Conservation (phyloP, 1,139 yeast species). For the Arxiozyma slooffiae region DNA sequence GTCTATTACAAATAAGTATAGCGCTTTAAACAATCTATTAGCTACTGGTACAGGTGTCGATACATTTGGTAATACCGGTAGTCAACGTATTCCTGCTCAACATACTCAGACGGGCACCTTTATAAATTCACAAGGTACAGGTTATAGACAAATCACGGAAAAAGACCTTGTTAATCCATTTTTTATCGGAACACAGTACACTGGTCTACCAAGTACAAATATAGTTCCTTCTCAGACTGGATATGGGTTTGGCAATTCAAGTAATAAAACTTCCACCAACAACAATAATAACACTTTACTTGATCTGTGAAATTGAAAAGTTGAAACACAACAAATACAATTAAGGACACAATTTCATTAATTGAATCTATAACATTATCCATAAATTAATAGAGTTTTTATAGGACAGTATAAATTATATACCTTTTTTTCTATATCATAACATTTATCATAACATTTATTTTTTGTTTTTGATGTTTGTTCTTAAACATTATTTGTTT, state of each 20-base stretch:
- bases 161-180: constrained; percentile 39
- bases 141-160: constrained; percentile 46
- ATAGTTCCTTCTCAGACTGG: constrained; percentile 72
- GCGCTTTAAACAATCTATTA: constrained; percentile 68
- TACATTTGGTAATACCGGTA: constrained; percentile 93
- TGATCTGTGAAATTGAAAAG: constrained; percentile 7
- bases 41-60: constrained; percentile 89
- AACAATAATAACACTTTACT: constrained; percentile 22
- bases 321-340: background rate
- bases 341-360: background rate
- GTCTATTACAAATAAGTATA: constrained; percentile 43
- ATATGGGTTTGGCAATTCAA: constrained; percentile 79
- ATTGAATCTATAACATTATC: background rate
- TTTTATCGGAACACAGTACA: constrained; percentile 62
- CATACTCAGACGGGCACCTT: constrained; percentile 75
- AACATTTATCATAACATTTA: background rate
- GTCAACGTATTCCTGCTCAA: constrained; percentile 82
- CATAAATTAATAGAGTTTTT: background rate
- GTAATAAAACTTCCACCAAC: constrained; percentile 15
- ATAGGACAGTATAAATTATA: background rate
- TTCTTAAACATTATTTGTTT: too few relatives aligned
- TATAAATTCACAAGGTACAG: constrained; percentile 82
- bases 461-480: too few relatives aligned
- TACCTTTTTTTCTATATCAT: background rate
- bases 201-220: constrained; percentile 57